Evolutionary conservation across 148 eudicot genomes (phyloP), one percentile per base, ranked within the genome.

Genomic region (Suaeda aralocaspica): DNA sequence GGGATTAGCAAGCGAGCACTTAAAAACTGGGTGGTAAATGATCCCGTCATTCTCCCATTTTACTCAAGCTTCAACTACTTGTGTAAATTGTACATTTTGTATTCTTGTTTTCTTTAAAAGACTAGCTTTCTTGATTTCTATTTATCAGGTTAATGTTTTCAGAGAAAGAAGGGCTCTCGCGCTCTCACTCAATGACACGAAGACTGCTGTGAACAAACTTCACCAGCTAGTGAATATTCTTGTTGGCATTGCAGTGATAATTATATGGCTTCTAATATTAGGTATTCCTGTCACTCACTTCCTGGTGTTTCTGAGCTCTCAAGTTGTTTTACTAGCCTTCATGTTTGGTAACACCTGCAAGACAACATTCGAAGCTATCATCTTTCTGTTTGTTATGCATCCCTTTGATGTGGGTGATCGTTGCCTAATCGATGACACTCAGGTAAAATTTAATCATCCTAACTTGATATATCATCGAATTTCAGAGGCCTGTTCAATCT

Each of bases 1-100:
- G 94, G 96, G 55, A 90, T 92, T 77, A 86, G 94, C 82, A 90
- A 86, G 64, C 75, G 81, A 19, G 82, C 89, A 72, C 86, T 92
- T 33, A 92, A 88, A 77, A 90, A 85, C 76, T 92, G 96, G 96
- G 96, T 90, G 88, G 98, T 90, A 81, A 67, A 82, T 58, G 34
- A 42, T 51, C 16, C n/a, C 13, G 2, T 45, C 15, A 14, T 66
- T 66, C 48, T 9, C 41, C 3, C n/a, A 18, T 19, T 18, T 19
- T 49, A 8, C 19, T 4, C 19, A 46, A 46, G 18, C 50, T 46
- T 46, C 19, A 46, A 12, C 46, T 13, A 13, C 13, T 46, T 15
- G 1, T n/a, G n/a, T n/a, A n/a, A n/a, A 36, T 36, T 36, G 41
- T 36, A 3, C 41, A 8, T 36, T 36, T 36, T 36, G 45, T 29